Evolutionary conservation across 2,329 filamentous ascomycete species (phyloP), one percentile per base, ranked within the genome.

Genomic region (Nigrospora sphaerica): DNA sequence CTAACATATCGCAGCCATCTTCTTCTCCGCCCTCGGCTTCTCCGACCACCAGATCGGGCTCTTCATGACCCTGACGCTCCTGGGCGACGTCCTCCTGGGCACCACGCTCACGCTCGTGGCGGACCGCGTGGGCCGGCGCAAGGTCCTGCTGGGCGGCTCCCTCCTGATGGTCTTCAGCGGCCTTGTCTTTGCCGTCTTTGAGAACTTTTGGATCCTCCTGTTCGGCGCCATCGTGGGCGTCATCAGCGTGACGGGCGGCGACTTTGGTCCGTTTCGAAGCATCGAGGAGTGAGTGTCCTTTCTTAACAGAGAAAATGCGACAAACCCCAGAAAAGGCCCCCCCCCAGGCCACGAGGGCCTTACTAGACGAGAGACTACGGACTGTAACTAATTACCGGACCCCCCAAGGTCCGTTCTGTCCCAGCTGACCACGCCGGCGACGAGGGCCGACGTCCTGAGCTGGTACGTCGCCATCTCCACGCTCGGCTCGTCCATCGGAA

Each of bases 211-310:
- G 78, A 50, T 80, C 1, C 61, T 85, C 44, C 68, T 85, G 9
- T 49, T 63, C 11, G 80, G 80, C 2, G 76, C 77, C 18, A 68
- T 85, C 14, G 51, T 83, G 9, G 81, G 81, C 6, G 79, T 85
- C 42, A 79, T 85, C 32, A 82, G 77, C 58, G 74, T 80, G 0
- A 81, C 68, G 2, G 82, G 82, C 7, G 75, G 79, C 14, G 83
- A 86, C 52, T 83, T 85, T 57, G 83, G 82, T 0, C 82, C 83
- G 0, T 86, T 86, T 53, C 69, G 81, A 34, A 79, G 79, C 4
- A 78, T 86, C 32, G 83, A 86, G 57, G 81, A 86, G 66, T 62
- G 35, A 34, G 59, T 52, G 4, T 5, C 32, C 7, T 33, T 38
- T 12, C 5, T n/a, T 11, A 6, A 3, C 12, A 11, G 32, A 41